Conservation (phyloP, 2,329 filamentous ascomycete genomes). For the Dryadomyces quercus-mongolicae region DNA sequence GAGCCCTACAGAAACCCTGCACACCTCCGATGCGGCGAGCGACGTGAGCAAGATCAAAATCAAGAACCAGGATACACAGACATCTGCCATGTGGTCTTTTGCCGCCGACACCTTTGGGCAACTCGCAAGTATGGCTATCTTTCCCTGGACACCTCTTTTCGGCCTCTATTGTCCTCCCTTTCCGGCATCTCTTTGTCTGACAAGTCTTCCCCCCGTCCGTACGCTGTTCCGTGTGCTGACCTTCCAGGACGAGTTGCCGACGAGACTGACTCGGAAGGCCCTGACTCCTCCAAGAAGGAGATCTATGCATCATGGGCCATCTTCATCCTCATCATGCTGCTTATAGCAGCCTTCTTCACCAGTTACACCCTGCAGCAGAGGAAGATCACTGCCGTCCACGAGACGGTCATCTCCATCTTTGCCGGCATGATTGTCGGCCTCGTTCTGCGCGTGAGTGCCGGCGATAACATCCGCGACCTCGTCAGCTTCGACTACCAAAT, state of each 20-base stretch:
- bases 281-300: slow-evolving; percentile 85
- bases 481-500: slow-evolving; percentile 98
- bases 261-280: slow-evolving; percentile 39
- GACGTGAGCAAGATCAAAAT: not conserved
- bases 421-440: slow-evolving; percentile 93
- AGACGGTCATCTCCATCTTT: slow-evolving; percentile 97
- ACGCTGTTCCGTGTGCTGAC: not conserved
- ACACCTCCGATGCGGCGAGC: not conserved
- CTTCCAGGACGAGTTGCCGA: slow-evolving; percentile 29
- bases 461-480: slow-evolving; percentile 73
- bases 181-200: too few relatives aligned
- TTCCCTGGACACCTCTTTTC: not conserved
- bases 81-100: slow-evolving; percentile 9
- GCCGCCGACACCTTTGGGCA: slow-evolving; percentile 24
- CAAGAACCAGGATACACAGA: not conserved
- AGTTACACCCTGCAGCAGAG: slow-evolving; percentile 95
- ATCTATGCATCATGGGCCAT: slow-evolving; percentile 93
- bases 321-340: slow-evolving; percentile 88
- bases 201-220: not conserved
- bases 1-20: too few relatives aligned
- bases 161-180: too few relatives aligned
- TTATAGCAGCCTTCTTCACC: slow-evolving; percentile 90
- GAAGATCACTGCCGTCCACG: slow-evolving; percentile 94
- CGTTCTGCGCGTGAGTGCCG: slow-evolving; percentile 68
- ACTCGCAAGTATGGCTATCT: slow-evolving; percentile 24